These are phyloP conservation scores for Cornus controversa DNA, from an alignment of 148 eudicot species.

Conservation along the genomic window DNA sequence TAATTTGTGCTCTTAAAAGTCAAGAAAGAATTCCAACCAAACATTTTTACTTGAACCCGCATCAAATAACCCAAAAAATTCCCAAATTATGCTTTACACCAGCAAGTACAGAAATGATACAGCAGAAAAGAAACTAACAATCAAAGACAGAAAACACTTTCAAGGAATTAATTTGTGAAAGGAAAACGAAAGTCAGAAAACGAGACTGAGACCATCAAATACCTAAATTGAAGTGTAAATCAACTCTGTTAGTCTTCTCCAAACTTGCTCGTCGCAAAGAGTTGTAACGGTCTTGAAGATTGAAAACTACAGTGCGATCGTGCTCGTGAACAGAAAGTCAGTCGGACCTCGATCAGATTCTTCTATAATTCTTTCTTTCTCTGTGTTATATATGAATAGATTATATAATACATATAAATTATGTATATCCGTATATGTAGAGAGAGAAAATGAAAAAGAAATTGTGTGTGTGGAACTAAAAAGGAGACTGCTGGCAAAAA, in stretches of 20 bases:
- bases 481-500: not conserved
- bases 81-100: not conserved
- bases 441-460: not conserved
- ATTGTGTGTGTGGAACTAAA: not conserved
- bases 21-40: not conserved
- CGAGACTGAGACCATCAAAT: not conserved
- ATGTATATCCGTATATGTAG: not conserved
- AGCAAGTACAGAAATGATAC: too few relatives aligned
- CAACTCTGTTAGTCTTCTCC: not conserved
- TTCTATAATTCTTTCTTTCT: not conserved
- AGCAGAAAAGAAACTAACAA: too few relatives aligned
- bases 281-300: not conserved
- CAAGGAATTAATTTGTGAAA: too few relatives aligned
- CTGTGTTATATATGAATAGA: too few relatives aligned
- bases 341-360: not conserved
- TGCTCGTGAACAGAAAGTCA: not conserved
- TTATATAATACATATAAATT: too few relatives aligned
- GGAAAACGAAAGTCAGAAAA: not conserved
- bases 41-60: not conserved
- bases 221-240: not conserved
- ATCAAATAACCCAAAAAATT: not conserved
- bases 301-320: not conserved
- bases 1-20: not conserved
- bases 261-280: not conserved
- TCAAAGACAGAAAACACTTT: too few relatives aligned